These are phyloP conservation scores for Ilex paraguariensis DNA, from an alignment of 305 asterid genomes.

Conservation along the genomic window DNA sequence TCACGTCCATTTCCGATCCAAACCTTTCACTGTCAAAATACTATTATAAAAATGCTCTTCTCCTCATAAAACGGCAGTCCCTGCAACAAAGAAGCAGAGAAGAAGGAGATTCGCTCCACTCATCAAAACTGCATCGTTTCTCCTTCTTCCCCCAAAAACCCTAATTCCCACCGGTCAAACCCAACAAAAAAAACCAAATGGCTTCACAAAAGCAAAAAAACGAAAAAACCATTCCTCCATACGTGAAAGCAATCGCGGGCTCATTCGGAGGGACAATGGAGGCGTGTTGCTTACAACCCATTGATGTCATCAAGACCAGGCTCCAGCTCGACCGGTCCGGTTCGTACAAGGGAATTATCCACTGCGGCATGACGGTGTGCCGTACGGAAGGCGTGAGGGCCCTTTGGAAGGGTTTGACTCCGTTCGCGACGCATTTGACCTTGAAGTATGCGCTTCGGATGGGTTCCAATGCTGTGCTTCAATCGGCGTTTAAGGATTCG, in stretches of 20 bases:
- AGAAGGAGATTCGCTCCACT: too few relatives aligned
- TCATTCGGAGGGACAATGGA: conserved; percentile 91
- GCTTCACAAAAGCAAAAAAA: conserved; percentile 36
- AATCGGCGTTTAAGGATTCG: conserved; percentile 74
- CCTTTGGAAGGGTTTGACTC: conserved; percentile 95
- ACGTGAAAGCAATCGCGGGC: conserved; percentile 91
- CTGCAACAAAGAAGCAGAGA: too few relatives aligned
- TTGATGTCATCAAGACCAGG: conserved; percentile 92
- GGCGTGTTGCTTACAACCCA: conserved; percentile 88
- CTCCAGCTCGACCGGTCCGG: conserved; percentile 90
- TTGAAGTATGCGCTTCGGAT: conserved; percentile 88
- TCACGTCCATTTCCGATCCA: too few relatives aligned
- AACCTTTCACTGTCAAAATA: too few relatives aligned
- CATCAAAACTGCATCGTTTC: too few relatives aligned
- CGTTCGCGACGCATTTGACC: conserved; percentile 90
- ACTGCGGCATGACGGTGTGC: conserved; percentile 74
- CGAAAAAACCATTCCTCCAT: conserved; percentile 57
- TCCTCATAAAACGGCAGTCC: too few relatives aligned
- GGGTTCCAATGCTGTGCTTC: conserved; percentile 93
- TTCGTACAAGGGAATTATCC: conserved; percentile 71
- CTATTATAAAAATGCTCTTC: too few relatives aligned
- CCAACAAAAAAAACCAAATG: conserved; percentile 17
- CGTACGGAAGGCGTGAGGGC: conserved; percentile 76
- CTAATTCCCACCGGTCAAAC: too few relatives aligned
- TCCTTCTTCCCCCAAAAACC: too few relatives aligned